phyloP scores from a whole-genome alignment of 1,139 yeast species.

The Chernovozyma aurita region DNA sequence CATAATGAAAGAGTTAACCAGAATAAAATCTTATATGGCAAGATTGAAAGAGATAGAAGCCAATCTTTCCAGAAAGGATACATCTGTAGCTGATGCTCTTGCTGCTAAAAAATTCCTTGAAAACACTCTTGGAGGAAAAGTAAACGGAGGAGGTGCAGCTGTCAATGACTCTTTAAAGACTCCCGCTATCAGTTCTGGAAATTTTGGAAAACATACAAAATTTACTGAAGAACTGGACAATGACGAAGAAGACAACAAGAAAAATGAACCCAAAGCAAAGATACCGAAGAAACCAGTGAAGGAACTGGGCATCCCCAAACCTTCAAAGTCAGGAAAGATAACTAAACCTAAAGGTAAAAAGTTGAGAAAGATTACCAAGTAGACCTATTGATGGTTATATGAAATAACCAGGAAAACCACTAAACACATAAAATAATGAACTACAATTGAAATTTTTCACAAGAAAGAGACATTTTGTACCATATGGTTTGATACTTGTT shows the following conservation, averaged over 20 bases:
- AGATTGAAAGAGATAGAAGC: constrained; percentile 46
- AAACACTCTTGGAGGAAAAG: constrained; percentile 38
- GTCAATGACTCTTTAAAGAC: constrained; percentile 20
- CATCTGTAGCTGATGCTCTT: constrained; percentile 22
- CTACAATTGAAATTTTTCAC: no score
- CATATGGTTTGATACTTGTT: no score
- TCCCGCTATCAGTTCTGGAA: constrained; percentile 58
- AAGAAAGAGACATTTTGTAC: no score
- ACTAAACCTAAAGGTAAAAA: constrained; percentile 4
- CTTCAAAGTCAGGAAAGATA: constrained; percentile 2
- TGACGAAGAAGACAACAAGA: constrained; percentile 8
- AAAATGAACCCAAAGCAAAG: constrained; percentile 5
- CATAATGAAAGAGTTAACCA: constrained; percentile 62
- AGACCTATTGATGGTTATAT: no score
- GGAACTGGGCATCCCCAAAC: not conserved
- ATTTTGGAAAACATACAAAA: constrained; percentile 60
- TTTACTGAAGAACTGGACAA: constrained; percentile 28
- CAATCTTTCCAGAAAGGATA: constrained; percentile 14
- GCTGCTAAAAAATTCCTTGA: constrained; percentile 42
- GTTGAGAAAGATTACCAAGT: not conserved
- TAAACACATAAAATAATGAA: no score
- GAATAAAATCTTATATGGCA: constrained; percentile 68
- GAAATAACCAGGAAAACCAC: no score
- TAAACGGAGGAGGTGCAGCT: constrained; percentile 28
- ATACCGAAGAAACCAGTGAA: not conserved